Base-by-base conservation (phyloP, 2,329 filamentous ascomycete species). In the Cordyceps javanica region DNA sequence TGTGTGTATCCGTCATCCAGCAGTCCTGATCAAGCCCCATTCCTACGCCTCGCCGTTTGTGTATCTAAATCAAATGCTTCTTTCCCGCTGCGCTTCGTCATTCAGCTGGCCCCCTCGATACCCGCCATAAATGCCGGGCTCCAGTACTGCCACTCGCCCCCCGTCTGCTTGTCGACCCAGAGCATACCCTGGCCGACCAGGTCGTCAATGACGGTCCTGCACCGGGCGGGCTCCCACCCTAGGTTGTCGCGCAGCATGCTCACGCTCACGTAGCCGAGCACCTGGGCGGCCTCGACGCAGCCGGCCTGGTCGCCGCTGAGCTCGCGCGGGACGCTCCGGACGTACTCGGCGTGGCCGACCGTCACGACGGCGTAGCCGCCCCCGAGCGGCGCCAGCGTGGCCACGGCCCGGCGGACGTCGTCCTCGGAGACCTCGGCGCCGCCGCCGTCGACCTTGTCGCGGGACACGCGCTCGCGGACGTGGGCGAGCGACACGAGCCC, bases 221-320 rank as follows among this genome's bases (percentile, higher is more conserved):
- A 89, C 62, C 94, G 81, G 6, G 91, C 89, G 45, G 83, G 78
- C 63, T 93, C 87, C 94, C 94, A 99, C 16, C 79, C 81, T 28
- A 99, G 74, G 69, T 99, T 99, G 52, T 88, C 75, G 73, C 89
- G 87, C 56, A 99, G 75, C 89, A 97, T 95, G 1, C 88, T 89
- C 16, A 96, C 83, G 59, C 88, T 96, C 53, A 97, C 89, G 68
- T 91, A 96, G 1, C 94, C 93, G 10, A 97, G 77, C 10, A 97
- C 79, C 72, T 97, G 91, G 8, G 91, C 90, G 1, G 89, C 92
- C 76, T 97, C 94, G 7, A 99, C 81, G 13, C 96, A 93, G 2
- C 88, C 90, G 51, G 89, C 90, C 76, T 99, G 94, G 70, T 99
- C 94, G 14, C 85, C 92, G 70, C 96, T 97, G 61, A 99, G 81